phyloP scores from a whole-genome alignment of 2,329 filamentous ascomycete species.

The Clonostachys sp. region DNA sequence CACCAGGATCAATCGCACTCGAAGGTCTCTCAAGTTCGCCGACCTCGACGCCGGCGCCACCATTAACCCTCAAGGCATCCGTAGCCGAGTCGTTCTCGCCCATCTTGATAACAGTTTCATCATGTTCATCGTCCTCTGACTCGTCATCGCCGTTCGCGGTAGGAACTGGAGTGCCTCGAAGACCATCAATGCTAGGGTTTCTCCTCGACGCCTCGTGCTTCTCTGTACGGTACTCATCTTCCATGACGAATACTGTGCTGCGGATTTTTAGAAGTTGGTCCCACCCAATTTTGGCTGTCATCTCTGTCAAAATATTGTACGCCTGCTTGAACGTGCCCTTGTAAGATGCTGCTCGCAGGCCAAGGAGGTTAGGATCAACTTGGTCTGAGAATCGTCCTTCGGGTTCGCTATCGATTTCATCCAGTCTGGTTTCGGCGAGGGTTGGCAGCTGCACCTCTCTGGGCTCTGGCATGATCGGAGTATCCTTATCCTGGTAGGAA shows the following conservation, averaged over 20 bases:
- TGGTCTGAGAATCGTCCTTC: slow-evolving; percentile 77
- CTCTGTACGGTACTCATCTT: slow-evolving; percentile 94
- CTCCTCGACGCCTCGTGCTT: slow-evolving; percentile 64
- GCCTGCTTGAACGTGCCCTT: slow-evolving; percentile 95
- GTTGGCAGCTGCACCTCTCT: slow-evolving; percentile 83
- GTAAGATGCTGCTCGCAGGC: slow-evolving; percentile 82
- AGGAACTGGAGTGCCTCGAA: slow-evolving; percentile 65
- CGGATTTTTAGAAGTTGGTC: slow-evolving; percentile 91
- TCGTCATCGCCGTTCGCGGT: slow-evolving; percentile 42
- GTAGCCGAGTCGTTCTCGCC: slow-evolving; percentile 17
- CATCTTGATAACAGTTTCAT: slow-evolving; percentile 22
- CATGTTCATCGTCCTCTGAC: slow-evolving; percentile 24
- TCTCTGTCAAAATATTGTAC: slow-evolving; percentile 89
- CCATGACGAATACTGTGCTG: slow-evolving; percentile 98
- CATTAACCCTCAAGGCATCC: slow-evolving; percentile 21
- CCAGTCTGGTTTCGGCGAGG: slow-evolving; percentile 81
- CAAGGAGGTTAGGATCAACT: slow-evolving; percentile 81
- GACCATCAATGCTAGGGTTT: slow-evolving; percentile 74
- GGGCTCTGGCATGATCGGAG: slow-evolving; percentile 89
- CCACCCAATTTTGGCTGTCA: slow-evolving; percentile 96
- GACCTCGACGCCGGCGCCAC: slow-evolving; percentile 29
- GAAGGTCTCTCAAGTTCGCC: slow-evolving; percentile 68
- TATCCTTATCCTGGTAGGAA: slow-evolving; percentile 98
- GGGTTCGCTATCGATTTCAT: slow-evolving; percentile 93
- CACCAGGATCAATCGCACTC: slow-evolving; percentile 71